Evolutionary conservation across 495 filamentous ascomycete species (phyloP), one percentile per base, ranked within the genome.

Genomic region (Durotheca rogersii): DNA sequence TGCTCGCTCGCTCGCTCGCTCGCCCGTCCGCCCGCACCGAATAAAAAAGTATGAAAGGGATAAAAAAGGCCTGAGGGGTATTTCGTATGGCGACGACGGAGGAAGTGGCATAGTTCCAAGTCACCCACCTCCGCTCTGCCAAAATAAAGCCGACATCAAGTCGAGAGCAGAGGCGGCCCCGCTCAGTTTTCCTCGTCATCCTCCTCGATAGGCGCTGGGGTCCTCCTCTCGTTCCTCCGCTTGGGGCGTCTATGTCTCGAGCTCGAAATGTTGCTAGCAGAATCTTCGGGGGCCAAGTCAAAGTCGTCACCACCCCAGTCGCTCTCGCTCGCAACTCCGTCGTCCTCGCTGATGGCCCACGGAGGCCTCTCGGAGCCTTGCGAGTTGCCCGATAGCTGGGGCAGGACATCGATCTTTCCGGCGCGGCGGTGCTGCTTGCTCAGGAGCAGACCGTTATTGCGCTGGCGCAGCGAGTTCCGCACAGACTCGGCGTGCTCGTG

Each of bases 241-340:
- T 88, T 88, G 4, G 82, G 85, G 60, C 87, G 72, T 41, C 88
- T 76, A 20, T 82, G 74, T 44, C 88, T 75, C 47, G 81, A 86
- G 31, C 82, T 87, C 56, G 82, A 86, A 43, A 96, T 88, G 57
- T 96, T 95, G 67, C 90, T 95, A 10, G 93, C 93, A 30, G 74
- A 79, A 62, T 86, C 83, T 59, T 86, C 83, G 1, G 83, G 83
- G 17, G 81, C 83, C n/a, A 95, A 68, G 47, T 89, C 90, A 42
- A 81, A 82, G 43, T 86, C 80, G 31, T 84, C 80, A 20, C 85
- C 86, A 30, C 84, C 82, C 61, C 81, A 83, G 39, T 83, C 81
- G 42, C 78, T 80, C 40, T 83, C 81, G 47, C 79, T 80, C 29
- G 66, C 62, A 20, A 63, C 50, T n/a, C 68, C 71, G 32, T 74